A percentile compares a stretch with the other conserved stretches of the same genome.
phyloP scores from a whole-genome alignment of 495 filamentous ascomycete species.

The Lasiosphaeria hispida region DNA sequence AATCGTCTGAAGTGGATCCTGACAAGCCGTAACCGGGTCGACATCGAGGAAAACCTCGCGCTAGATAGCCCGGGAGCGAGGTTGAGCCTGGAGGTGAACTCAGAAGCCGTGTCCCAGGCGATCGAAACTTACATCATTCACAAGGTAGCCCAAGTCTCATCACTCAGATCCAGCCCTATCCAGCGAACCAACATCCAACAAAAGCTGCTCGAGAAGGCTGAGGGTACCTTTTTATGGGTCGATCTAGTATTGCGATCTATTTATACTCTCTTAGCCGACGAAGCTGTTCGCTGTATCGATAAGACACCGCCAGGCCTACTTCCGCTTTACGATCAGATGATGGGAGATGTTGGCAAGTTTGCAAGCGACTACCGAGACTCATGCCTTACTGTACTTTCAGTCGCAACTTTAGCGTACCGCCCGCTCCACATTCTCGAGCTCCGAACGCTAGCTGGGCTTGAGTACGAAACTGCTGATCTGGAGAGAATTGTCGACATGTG shows the following conservation, averaged over 20 bases:
- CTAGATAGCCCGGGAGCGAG: neutral
- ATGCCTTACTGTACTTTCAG: neutral
- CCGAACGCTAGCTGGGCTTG: neutral
- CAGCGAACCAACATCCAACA: neutral
- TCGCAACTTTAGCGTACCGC: slow-evolving; percentile 2
- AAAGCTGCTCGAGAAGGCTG: neutral
- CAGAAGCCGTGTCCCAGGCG: neutral
- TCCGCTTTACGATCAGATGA: slow-evolving; percentile 3
- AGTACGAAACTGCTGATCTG: neutral
- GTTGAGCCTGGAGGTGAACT: slow-evolving; percentile 4
- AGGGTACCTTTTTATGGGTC: slow-evolving; percentile 4
- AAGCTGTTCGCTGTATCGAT: neutral
- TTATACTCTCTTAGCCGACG: neutral
- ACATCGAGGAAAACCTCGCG: slow-evolving; percentile 1
- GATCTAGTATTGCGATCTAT: neutral
- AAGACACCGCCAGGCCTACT: neutral
- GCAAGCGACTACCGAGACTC: neutral
- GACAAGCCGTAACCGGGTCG: neutral
- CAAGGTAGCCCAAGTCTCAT: slow-evolving; percentile 1
- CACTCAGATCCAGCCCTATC: neutral
- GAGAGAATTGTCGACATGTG: slow-evolving; percentile 3
- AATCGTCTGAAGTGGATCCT: slow-evolving; percentile 2
- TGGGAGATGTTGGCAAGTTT: neutral
- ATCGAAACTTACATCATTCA: slow-evolving; percentile 2
- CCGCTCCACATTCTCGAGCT: slow-evolving; percentile 4